Conservation (phyloP, 371 early-diverging fungal species). For the Apophysomyces elegans region DNA sequence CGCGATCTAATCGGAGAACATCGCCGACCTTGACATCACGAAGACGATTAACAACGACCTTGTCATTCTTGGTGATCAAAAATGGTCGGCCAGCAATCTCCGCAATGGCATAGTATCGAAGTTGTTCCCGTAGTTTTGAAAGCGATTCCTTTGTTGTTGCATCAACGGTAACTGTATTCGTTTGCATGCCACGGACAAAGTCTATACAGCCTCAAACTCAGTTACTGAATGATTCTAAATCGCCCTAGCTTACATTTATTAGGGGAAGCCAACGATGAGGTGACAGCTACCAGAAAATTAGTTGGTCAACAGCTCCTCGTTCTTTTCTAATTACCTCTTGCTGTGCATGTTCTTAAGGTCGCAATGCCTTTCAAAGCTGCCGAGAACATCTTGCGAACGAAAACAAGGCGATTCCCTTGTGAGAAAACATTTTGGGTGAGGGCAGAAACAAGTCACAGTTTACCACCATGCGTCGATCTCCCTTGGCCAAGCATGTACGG, state of each 20-base stretch:
- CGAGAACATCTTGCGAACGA: slow-evolving; percentile 18
- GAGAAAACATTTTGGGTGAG: not conserved
- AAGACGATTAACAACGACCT: slow-evolving; percentile 83
- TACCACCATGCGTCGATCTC: too few relatives aligned
- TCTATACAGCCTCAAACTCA: slow-evolving; percentile 4
- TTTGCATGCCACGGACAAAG: slow-evolving; percentile 22
- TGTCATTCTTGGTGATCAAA: slow-evolving; percentile 86
- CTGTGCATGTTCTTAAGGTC: slow-evolving; percentile 19
- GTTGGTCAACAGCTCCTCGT: not conserved
- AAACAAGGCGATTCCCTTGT: not conserved
- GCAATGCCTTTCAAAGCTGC: slow-evolving; percentile 27
- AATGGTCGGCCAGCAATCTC: slow-evolving; percentile 89
- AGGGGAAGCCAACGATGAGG: not conserved
- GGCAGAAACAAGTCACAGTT: not conserved
- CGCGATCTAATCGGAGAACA: slow-evolving; percentile 82
- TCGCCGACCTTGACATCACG: slow-evolving; percentile 86
- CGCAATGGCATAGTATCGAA: slow-evolving; percentile 82
- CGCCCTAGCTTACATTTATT: slow-evolving; percentile 10
- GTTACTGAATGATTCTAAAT: slow-evolving; percentile 1
- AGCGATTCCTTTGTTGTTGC: slow-evolving; percentile 26
- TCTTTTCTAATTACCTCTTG: slow-evolving; percentile 17
- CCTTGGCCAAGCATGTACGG: too few relatives aligned
- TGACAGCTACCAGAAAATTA: not conserved
- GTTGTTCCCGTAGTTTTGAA: slow-evolving; percentile 58
- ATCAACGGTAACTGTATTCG: slow-evolving; percentile 18